These are phyloP conservation scores for Gaeumannomyces sp. DNA, from an alignment of 2,329 filamentous ascomycete genomes.

Conservation along the genomic window DNA sequence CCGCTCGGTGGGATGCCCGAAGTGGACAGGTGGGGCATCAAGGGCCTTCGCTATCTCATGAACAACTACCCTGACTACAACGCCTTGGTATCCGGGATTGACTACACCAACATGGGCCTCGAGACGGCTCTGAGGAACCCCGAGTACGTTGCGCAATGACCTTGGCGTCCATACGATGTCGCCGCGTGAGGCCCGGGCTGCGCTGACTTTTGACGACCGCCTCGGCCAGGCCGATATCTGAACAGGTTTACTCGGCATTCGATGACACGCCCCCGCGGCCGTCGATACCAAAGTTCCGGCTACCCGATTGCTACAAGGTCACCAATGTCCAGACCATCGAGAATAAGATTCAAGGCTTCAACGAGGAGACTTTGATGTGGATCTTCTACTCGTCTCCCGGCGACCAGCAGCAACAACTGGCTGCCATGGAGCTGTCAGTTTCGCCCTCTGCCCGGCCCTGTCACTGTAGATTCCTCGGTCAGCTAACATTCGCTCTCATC, in stretches of 20 bases:
- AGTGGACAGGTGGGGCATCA: conserved; percentile 58
- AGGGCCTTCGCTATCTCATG: conserved; percentile 57
- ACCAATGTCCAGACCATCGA: conserved; percentile 61
- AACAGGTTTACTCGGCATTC: conserved; percentile 55
- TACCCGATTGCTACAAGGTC: conserved; percentile 62
- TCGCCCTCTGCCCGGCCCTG: no score
- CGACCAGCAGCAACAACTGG: conserved; percentile 57
- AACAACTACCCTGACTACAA: conserved; percentile 59
- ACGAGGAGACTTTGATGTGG: conserved; percentile 63
- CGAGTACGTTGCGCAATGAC: conserved; percentile 40
- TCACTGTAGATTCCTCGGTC: not conserved
- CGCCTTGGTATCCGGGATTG: conserved; percentile 53
- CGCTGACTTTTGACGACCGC: not conserved
- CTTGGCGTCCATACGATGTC: no score
- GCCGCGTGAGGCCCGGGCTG: not conserved
- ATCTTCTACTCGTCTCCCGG: conserved; percentile 63
- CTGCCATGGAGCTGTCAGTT: conserved; percentile 55
- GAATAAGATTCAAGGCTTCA: conserved; percentile 60
- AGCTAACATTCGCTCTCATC: not conserved
- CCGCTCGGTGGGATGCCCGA: conserved; percentile 56
- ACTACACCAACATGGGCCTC: conserved; percentile 50
- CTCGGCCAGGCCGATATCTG: conserved; percentile 44
- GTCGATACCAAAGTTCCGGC: conserved; percentile 47
- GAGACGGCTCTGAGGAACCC: conserved; percentile 42
- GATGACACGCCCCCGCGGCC: conserved; percentile 54